Evolutionary conservation across 208 protist genomes (phyloP), one percentile per base, ranked within the genome.

Genomic region (Trypanosoma melophagium): DNA sequence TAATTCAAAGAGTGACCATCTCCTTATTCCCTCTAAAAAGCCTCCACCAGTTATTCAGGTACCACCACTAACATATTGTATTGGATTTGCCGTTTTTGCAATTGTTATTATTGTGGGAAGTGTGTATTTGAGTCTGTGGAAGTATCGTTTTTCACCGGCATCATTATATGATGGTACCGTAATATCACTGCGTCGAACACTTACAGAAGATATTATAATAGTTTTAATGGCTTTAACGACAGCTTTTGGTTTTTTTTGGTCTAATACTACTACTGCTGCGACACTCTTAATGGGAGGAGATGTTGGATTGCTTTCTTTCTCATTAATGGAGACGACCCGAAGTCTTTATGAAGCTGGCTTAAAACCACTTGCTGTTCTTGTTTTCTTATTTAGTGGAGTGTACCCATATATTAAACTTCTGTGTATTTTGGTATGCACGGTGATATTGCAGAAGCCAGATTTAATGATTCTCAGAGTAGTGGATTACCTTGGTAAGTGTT

Each of bases 341-440:
- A 87, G 97, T 38, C 80, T 98, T 71, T 98, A 90, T 90, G 12
- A 81, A 3, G 92, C 94, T 2, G 74, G 84, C 8, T 74, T 97
- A 47, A 79, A 87, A 16, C 70, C 81, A 1, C 84, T 99, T 28
- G 83, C 92, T 7, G 52, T 98, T 10, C 75, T 95, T 47, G 88
- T 98, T 19, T 83, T 94, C 12, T 7, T 98, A 12, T 97, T 98
- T 72, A 97, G 93, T 24, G 95, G 96, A 7, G 59, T 88, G 17
- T 98, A 97, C 85, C 96, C 97, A 3, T 99, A 98, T 76, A 63
- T 95, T 0, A 61, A 81, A 54, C 55, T 96, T 22, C 22, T 68
- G 4, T 31, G 17, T n/a, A 68, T 87, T 24, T 21, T 89, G 0
- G 69, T 93, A 14, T 66, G 53, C 19, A 67, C 44, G 3, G 54